Evolutionary conservation across 2,329 filamentous ascomycete genomes (phyloP).

Genomic region (Aspergillus tanneri): DNA sequence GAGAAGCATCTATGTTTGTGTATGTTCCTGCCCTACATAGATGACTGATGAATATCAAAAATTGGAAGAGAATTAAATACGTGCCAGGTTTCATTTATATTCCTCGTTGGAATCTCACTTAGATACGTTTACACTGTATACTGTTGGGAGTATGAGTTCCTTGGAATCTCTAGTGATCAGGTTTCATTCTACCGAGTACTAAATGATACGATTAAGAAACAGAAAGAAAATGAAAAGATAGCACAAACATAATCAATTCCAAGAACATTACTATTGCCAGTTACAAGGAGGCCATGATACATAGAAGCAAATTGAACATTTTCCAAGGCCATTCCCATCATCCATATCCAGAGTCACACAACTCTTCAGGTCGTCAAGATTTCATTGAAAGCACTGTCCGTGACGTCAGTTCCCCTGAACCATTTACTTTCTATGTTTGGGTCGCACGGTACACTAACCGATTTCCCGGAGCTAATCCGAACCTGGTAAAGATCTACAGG

Average conservation of each 20-base stretch:
- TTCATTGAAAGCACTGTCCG: slow-evolving; percentile 13
- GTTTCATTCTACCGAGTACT: too few relatives aligned
- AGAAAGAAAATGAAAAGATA: background rate
- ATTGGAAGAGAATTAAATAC: too few relatives aligned
- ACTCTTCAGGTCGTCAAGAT: slow-evolving; percentile 21
- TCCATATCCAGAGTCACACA: slow-evolving; percentile 19
- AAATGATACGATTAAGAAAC: background rate
- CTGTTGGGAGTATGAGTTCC: too few relatives aligned
- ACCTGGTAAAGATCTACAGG: slow-evolving; percentile 49
- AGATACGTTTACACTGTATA: too few relatives aligned
- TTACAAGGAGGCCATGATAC: slow-evolving; percentile 22
- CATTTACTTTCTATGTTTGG: too few relatives aligned
- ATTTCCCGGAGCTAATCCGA: slow-evolving; percentile 9
- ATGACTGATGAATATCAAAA: too few relatives aligned
- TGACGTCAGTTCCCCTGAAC: slow-evolving; percentile 8
- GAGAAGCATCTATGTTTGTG: too few relatives aligned
- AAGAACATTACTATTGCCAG: slow-evolving; percentile 20
- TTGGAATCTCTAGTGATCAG: too few relatives aligned
- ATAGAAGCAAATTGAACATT: slow-evolving; percentile 11
- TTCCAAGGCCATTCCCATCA: slow-evolving; percentile 19
- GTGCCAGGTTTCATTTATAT: too few relatives aligned
- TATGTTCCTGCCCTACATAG: too few relatives aligned
- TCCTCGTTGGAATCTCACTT: too few relatives aligned
- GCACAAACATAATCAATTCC: slow-evolving; percentile 4
- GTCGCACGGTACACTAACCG: slow-evolving; percentile 6